These are phyloP conservation scores for Entophlyctis luteolus DNA, from an alignment of 192 early-diverging fungal species.

Conservation along the genomic window DNA sequence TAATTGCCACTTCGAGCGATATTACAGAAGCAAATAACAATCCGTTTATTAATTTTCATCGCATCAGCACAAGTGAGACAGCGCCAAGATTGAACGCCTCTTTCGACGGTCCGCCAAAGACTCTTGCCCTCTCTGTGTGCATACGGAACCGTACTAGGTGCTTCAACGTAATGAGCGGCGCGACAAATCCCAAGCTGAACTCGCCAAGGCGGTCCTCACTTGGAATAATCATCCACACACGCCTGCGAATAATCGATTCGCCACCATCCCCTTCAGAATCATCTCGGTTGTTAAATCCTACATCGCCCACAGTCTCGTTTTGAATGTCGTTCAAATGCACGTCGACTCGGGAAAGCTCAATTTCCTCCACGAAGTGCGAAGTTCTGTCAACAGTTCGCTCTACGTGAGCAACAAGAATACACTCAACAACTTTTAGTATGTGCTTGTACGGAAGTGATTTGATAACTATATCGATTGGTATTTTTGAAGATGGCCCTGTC, in stretches of 20 bases:
- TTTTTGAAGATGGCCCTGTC: not conserved
- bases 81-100: not conserved
- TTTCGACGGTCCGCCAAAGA: not conserved
- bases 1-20: too few species aligned
- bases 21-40: too few species aligned
- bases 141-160: not conserved
- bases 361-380: not conserved
- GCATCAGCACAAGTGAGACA: not conserved
- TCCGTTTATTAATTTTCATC: too few species aligned
- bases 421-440: not conserved
- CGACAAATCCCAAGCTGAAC: not conserved
- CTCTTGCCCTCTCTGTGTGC: not conserved
- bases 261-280: not conserved
- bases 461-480: constrained; percentile 1
- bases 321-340: not conserved
- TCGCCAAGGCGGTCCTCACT: not conserved
- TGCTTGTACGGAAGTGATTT: not conserved
- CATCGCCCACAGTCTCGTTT: not conserved
- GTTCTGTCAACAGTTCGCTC: not conserved
- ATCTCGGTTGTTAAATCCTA: too few species aligned
- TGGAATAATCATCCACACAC: constrained; percentile 1
- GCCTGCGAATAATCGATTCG: not conserved
- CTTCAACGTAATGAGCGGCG: not conserved
- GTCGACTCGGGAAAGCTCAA: not conserved
- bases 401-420: not conserved